Base-by-base conservation (phyloP, 1,284 basidiomycete genomes). In the Ceratobasidium sp. region DNA sequence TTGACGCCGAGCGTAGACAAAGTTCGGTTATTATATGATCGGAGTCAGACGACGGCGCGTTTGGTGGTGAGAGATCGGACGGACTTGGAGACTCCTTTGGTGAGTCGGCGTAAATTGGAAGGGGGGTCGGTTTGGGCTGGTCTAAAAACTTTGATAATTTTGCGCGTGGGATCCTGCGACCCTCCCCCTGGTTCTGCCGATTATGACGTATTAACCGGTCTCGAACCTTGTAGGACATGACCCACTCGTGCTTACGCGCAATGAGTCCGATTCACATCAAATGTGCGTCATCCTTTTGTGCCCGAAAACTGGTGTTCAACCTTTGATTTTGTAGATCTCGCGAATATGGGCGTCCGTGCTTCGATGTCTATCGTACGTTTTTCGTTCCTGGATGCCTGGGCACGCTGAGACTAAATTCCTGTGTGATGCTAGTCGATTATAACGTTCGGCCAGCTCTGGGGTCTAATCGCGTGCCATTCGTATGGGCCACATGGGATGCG, bases 231-330 rank as follows among this genome's bases (percentile, higher is more conserved):
- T 77, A 90, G 88, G 91, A 96, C 83, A 96, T 96, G 94, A 96
- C 95, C 0, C 93, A 96, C 83, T 94, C 92, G 79, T 94, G 93
- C 82, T 86, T 96, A 15, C 90, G 95, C 20, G 94, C 95, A 1
- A 96, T 96, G 94, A 94, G 93, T 82, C 95, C 95, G 1, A 95
- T 96, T 76, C 95, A 96, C 83, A 85, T 95, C 81, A 92, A 95
- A 86, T 96, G 92, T 75, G 66, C 48, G 12, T 56, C 12, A 33
- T 46, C 13, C 78, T 57, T 17, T 78, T 28, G n/a, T 12, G 7
- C 13, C 5, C 46, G n/a, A 9, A n/a, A n/a, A n/a, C n/a, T n/a
- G n/a, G n/a, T n/a, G n/a, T n/a, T n/a, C n/a, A n/a, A n/a, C n/a
- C n/a, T 33, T 80, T 78, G 80, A 74, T 44, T 73, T 28, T 44